A percentile compares a stretch with the other conserved stretches of the same genome.
Conservation (phyloP, 345 rosid species). For the Brassica carinata region DNA sequence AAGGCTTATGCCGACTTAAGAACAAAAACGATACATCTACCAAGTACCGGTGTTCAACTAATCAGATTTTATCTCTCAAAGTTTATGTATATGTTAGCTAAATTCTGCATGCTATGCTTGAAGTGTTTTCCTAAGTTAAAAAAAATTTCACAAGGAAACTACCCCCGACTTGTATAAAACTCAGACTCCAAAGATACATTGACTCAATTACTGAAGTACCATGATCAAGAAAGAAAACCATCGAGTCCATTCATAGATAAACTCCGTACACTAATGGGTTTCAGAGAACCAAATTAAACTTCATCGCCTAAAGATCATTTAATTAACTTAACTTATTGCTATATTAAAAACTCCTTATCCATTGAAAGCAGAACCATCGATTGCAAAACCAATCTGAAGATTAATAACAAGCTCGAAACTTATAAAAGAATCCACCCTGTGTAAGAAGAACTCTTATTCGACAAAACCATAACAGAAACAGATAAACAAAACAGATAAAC, state of each 20-base stretch:
- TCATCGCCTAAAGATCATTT: neutral
- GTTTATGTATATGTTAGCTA: too few species aligned
- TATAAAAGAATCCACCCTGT: conserved; percentile 9
- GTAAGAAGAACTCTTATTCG: conserved; percentile 15
- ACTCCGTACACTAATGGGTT: neutral
- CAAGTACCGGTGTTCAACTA: too few species aligned
- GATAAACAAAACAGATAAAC: neutral
- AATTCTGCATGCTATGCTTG: too few species aligned
- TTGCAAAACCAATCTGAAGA: conserved; percentile 17
- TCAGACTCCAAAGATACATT: neutral
- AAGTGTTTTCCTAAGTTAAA: too few species aligned
- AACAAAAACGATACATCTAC: too few species aligned
- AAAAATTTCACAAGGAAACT: neutral
- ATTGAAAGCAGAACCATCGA: neutral
- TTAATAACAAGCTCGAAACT: conserved; percentile 9
- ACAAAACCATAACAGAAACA: conserved; percentile 3
- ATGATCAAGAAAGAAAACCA: neutral
- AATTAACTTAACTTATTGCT: neutral
- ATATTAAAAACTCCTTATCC: neutral
- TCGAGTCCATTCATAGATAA: neutral
- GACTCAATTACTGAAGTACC: neutral
- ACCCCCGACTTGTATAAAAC: neutral
- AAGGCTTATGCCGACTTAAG: too few species aligned
- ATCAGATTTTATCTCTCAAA: too few species aligned
- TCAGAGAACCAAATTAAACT: neutral